Percentiles rank a stretch among this genome's conserved stretches.
phyloP scores from a whole-genome alignment of 164 flowering plant genomes.

The Macadamia tetraphylla region DNA sequence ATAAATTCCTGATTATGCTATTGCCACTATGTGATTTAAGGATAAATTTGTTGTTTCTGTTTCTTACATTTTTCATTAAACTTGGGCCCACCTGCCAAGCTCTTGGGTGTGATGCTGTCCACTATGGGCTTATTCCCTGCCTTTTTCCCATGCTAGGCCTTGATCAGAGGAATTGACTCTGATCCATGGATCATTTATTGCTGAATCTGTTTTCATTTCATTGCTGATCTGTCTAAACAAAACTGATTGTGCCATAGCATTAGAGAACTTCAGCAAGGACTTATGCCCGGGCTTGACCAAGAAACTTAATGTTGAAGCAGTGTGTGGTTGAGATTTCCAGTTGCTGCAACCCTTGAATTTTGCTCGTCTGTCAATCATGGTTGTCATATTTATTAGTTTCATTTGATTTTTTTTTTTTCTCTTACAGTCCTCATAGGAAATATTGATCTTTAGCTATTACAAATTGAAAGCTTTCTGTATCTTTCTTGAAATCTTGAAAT shows the following conservation, averaged over 20 bases:
- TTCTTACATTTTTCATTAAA: background rate
- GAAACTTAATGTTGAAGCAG: too few species aligned
- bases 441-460: too few species aligned
- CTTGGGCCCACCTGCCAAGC: background rate
- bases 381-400: too few species aligned
- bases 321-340: background rate
- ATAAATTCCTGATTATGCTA: too few species aligned
- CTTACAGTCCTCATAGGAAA: too few species aligned
- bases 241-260: constrained; percentile 40
- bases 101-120: background rate
- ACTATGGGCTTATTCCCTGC: too few species aligned
- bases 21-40: too few species aligned
- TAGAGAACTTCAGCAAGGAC: constrained; percentile 5
- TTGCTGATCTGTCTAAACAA: constrained; percentile 61
- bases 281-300: background rate
- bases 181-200: background rate
- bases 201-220: background rate
- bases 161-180: too few species aligned
- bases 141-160: background rate
- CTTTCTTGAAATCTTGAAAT: too few species aligned
- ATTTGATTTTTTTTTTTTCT: background rate
- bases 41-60: background rate
- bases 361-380: background rate
- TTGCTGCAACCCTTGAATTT: background rate
- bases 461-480: too few species aligned